These are phyloP conservation scores for Rhodotorula sp. DNA, from an alignment of 1,284 basidiomycete species.

Conservation along the genomic window DNA sequence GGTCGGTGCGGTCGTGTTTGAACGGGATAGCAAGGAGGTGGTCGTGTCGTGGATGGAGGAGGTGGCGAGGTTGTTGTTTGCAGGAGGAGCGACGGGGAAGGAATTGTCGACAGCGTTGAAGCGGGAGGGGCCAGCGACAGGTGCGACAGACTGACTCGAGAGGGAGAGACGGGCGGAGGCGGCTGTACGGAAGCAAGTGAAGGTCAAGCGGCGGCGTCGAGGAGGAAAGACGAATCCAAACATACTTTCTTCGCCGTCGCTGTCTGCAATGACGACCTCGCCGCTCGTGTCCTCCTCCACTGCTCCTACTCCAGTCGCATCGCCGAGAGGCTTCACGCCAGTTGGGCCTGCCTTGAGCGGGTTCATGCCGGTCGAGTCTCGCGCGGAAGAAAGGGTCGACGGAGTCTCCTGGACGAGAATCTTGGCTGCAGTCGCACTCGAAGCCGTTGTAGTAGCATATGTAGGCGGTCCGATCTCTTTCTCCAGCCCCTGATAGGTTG, in stretches of 20 bases:
- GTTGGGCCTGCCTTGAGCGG: background rate
- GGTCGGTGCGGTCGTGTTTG: background rate
- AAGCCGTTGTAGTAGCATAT: too few relatives aligned
- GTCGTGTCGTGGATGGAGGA: conserved; percentile 3
- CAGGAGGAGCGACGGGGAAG: too few relatives aligned
- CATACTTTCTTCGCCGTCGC: conserved; percentile 15
- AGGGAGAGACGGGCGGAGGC: background rate
- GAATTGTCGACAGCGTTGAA: background rate
- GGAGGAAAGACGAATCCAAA: background rate
- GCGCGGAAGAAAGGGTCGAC: background rate
- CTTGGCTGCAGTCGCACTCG: background rate
- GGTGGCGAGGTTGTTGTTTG: background rate
- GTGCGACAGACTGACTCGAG: background rate
- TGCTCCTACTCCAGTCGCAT: too few relatives aligned
- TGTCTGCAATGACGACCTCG: conserved; percentile 13
- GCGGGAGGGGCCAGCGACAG: background rate
- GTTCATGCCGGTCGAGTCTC: background rate
- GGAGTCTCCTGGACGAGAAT: conserved; percentile 5
- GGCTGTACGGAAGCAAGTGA: background rate
- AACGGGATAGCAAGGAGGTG: background rate
- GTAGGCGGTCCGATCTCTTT: background rate
- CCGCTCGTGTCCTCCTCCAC: background rate
- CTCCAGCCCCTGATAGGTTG: too few relatives aligned
- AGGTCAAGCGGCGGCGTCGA: background rate
- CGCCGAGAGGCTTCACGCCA: too few relatives aligned